These are phyloP conservation scores for Scleromitrula shiraiana DNA, from an alignment of 2,329 filamentous ascomycete species.

Conservation along the genomic window DNA sequence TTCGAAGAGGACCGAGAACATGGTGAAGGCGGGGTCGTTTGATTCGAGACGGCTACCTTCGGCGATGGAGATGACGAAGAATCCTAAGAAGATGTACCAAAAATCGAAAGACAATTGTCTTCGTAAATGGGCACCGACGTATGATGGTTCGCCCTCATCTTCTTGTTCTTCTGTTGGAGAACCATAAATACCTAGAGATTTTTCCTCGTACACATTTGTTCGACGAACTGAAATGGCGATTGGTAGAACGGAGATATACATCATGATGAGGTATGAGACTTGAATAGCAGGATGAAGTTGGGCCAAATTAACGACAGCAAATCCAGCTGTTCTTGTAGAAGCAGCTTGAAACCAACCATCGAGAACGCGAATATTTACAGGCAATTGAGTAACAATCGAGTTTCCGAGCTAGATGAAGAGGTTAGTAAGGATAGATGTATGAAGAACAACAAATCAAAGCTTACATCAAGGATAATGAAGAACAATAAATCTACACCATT, in stretches of 20 bases:
- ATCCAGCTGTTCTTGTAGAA: constrained; percentile 84
- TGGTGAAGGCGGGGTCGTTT: constrained; percentile 49
- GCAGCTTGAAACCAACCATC: constrained; percentile 87
- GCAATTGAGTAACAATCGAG: constrained; percentile 56
- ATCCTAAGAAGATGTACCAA: constrained; percentile 92
- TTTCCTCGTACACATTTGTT: constrained; percentile 96
- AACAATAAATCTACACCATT: constrained; percentile 83
- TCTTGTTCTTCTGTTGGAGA: constrained; percentile 39
- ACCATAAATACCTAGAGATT: constrained; percentile 67
- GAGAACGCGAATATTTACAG: constrained; percentile 68
- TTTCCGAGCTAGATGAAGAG: constrained; percentile 54
- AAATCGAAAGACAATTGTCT: constrained; percentile 93
- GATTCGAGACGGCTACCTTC: constrained; percentile 66
- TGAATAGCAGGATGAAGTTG: constrained; percentile 83
- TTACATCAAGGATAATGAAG: constrained; percentile 84
- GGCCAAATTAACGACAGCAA: constrained; percentile 70
- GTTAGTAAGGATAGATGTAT: constrained; percentile 14
- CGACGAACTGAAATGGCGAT: constrained; percentile 91
- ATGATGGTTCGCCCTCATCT: constrained; percentile 58
- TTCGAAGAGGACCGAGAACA: constrained; percentile 72
- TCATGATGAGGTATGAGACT: constrained; percentile 94
- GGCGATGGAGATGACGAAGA: constrained; percentile 86
- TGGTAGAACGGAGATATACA: constrained; percentile 97
- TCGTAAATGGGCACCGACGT: constrained; percentile 85
- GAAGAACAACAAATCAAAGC: too few species aligned